Conservation (phyloP, 1,284 basidiomycete species). For the Termitomyces sp. region DNA sequence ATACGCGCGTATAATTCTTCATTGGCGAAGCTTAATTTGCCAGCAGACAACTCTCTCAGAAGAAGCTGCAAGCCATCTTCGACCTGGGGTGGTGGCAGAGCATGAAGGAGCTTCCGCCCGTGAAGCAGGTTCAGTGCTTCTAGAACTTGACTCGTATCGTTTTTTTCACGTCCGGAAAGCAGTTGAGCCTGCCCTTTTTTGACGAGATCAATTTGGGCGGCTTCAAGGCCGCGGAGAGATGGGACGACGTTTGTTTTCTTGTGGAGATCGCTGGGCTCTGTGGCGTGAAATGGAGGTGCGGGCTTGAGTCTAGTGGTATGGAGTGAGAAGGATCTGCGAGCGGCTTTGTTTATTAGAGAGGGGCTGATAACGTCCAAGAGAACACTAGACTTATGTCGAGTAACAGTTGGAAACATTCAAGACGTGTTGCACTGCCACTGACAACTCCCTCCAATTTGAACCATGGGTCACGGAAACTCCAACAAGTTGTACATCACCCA, state of each 20-base stretch:
- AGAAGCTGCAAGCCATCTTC: constrained; percentile 34
- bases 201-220: constrained; percentile 30
- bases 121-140: constrained; percentile 42
- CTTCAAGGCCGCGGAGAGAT: constrained; percentile 12
- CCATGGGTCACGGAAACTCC: constrained; percentile 81
- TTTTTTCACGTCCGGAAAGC: constrained; percentile 28
- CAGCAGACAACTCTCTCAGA: constrained; percentile 23
- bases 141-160: constrained; percentile 29
- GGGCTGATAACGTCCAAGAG: constrained; percentile 32
- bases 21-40: constrained; percentile 4
- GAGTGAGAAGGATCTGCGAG: background rate
- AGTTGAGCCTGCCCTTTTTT: constrained; percentile 32
- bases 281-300: constrained; percentile 9
- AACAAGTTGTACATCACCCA: constrained; percentile 86
- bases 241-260: constrained; percentile 19
- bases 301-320: background rate
- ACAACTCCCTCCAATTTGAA: constrained; percentile 11
- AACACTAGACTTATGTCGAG: constrained; percentile 21
- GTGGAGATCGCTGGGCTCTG: constrained; percentile 19
- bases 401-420: constrained; percentile 30
- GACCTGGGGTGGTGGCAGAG: constrained; percentile 38
- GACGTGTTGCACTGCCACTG: constrained; percentile 11
- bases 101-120: constrained; percentile 34
- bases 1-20: constrained; percentile 32
- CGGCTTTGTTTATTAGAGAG: constrained; percentile 13